A percentile compares a stretch with the other conserved stretches of the same genome.
These are phyloP conservation scores for Actinidia chinensis DNA, from an alignment of 179 eudicot species.

Conservation along the genomic window DNA sequence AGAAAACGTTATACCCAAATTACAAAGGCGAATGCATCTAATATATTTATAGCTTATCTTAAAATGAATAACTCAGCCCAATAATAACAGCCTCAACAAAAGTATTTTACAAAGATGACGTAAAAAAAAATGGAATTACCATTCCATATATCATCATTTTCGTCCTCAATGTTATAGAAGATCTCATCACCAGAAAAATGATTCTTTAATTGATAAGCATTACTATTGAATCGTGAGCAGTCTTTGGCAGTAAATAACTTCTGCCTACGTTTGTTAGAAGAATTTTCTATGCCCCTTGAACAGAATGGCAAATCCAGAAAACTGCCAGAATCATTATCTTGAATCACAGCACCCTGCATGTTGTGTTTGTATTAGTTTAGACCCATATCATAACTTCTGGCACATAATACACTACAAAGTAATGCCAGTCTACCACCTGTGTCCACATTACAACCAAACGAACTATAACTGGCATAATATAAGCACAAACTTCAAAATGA, in stretches of 20 bases:
- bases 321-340: conserved; percentile 34
- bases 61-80: not conserved
- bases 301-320: conserved; percentile 33
- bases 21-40: conserved; percentile 9
- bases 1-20: not conserved
- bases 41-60: not conserved
- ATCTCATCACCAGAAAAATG: conserved; percentile 38
- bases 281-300: conserved; percentile 28
- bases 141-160: conserved; percentile 36
- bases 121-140: conserved; percentile 36
- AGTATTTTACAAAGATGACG: no score
- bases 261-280: conserved; percentile 28
- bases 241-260: conserved; percentile 23
- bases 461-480: no score
- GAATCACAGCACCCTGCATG: conserved; percentile 38
- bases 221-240: conserved; percentile 22
- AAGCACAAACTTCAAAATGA: no score
- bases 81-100: conserved; percentile 1
- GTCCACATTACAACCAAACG: not conserved
- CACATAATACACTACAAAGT: not conserved
- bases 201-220: conserved; percentile 23
- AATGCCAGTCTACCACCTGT: not conserved
- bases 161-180: conserved; percentile 27
- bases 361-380: not conserved
- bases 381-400: not conserved